Percentiles rank a stretch among this genome's conserved stretches.
Evolutionary conservation across 306 rosid species (phyloP).

Genomic region (Cyamopsis tetragonoloba): DNA sequence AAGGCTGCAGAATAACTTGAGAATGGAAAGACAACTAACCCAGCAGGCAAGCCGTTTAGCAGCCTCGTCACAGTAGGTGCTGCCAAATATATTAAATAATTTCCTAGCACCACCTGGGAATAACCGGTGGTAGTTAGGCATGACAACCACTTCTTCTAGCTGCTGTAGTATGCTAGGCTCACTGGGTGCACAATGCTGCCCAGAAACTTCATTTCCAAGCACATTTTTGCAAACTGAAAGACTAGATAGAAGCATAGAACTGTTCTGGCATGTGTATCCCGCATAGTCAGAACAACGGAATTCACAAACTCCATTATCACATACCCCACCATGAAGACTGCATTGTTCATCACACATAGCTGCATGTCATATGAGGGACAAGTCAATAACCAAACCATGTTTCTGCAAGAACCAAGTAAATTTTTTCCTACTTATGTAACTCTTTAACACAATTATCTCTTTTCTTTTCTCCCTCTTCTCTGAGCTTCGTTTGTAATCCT

Average conservation of each 20-base stretch:
- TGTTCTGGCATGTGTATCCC: slow-evolving; percentile 96
- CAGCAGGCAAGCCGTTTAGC: slow-evolving; percentile 96
- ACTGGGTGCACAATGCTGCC: slow-evolving; percentile 96
- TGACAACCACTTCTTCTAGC: slow-evolving; percentile 91
- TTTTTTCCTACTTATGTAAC: not conserved
- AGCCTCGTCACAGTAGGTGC: slow-evolving; percentile 80
- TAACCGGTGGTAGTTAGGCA: slow-evolving; percentile 91
- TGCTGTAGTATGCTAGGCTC: slow-evolving; percentile 92
- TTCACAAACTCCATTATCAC: slow-evolving; percentile 95
- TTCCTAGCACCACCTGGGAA: slow-evolving; percentile 96
- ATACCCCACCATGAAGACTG: slow-evolving; percentile 98
- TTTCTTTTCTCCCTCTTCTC: not conserved
- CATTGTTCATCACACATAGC: slow-evolving; percentile 97
- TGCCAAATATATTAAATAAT: slow-evolving; percentile 76
- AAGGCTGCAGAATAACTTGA: not conserved
- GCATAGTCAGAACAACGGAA: slow-evolving; percentile 98
- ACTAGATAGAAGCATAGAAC: slow-evolving; percentile 71
- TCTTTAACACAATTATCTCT: slow-evolving; percentile 1
- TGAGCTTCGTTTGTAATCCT: not conserved
- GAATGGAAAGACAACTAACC: slow-evolving; percentile 43
- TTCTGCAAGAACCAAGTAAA: not conserved
- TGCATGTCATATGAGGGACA: slow-evolving; percentile 36
- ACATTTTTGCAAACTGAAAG: slow-evolving; percentile 80
- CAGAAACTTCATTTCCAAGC: slow-evolving; percentile 65
- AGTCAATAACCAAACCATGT: slow-evolving; percentile 13